Base-by-base conservation (phyloP, 805 yeast genomes). In the Ogataea paraovalis region DNA sequence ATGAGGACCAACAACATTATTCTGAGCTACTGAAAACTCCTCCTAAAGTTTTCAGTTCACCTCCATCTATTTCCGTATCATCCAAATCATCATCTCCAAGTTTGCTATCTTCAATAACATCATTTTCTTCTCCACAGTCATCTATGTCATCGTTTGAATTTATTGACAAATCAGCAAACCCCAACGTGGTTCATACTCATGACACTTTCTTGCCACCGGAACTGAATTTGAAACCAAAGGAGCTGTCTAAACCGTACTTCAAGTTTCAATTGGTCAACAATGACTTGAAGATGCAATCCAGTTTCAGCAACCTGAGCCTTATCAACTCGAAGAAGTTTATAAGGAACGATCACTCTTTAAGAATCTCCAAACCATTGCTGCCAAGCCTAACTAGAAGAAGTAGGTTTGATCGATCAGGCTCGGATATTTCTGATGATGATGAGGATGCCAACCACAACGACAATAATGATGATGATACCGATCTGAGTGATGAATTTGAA, bases 201-300 rank as follows among this genome's bases (percentile, higher is more conserved):
- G 51, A 44, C 4, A 51, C 42, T 44, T 50, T 33, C 20, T 28
- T 58, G 3, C 79, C 80, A 6, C 79, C 79, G 3, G 80, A 76
- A 50, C 57, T 80, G 33, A 61, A 66, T 39, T 63, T 60, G 40
- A 57, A 55, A 38, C 55, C 58, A 4, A 58, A 58, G 2, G 65
- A 62, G 18, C 46, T 60, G 20, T 21, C 48, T 10, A 47, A 38
- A 18, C 55, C 58, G 5, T 7, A 16, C 4, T 65, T 46, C 52
- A 61, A 61, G 47, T 66, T 64, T 43, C 59, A 53, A 38, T 42
- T 66, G 18, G 55, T 57, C 4, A 49, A 48, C 37, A 57, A 64
- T 43, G 67, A 62, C 10, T 4, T 18, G 7, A 64, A 61, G 41
- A 30, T 64, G 4, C 55, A 49, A 33, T 37, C 45, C 2, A 47